These are phyloP conservation scores for Hypoxylon sp. DNA, from an alignment of 2,329 filamentous ascomycete species.

Conservation along the genomic window DNA sequence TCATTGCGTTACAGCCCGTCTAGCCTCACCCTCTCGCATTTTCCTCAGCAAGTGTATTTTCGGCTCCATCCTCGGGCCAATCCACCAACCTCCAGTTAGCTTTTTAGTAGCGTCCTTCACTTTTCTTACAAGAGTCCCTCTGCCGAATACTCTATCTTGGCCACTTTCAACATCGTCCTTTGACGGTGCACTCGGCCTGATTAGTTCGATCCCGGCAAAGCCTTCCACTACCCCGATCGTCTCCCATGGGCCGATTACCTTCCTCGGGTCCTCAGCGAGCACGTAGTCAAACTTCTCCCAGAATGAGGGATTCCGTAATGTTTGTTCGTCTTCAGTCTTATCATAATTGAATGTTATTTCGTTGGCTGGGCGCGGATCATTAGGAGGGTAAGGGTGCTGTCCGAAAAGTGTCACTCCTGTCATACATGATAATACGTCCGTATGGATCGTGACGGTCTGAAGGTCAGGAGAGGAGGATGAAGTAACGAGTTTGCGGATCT, in stretches of 20 bases:
- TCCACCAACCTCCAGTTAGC: constrained; percentile 74
- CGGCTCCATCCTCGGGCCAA: constrained; percentile 73
- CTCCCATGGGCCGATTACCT: constrained; percentile 68
- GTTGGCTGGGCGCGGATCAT: constrained; percentile 45
- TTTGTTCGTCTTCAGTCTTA: constrained; percentile 71
- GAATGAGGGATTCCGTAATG: constrained; percentile 66
- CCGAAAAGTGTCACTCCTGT: constrained; percentile 78
- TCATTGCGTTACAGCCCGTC: constrained; percentile 51
- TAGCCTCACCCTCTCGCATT: constrained; percentile 50
- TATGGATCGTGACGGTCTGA: constrained; percentile 66
- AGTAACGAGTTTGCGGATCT: constrained; percentile 62
- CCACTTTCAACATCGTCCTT: constrained; percentile 46
- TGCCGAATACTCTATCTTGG: constrained; percentile 60
- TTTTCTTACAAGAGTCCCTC: constrained; percentile 59
- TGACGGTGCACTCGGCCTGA: constrained; percentile 60
- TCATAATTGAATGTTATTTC: constrained; percentile 64
- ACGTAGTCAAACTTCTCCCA: constrained; percentile 77
- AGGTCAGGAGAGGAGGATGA: constrained; percentile 52
- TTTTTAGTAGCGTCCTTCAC: constrained; percentile 61
- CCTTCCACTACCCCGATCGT: constrained; percentile 70
- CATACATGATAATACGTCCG: constrained; percentile 78
- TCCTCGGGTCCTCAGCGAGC: constrained; percentile 67
- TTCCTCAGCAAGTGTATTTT: constrained; percentile 66
- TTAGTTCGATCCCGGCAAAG: constrained; percentile 71
- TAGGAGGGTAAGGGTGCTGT: constrained; percentile 59